These are phyloP conservation scores for Entonaema liquescens DNA, from an alignment of 495 filamentous ascomycete genomes.

Conservation along the genomic window DNA sequence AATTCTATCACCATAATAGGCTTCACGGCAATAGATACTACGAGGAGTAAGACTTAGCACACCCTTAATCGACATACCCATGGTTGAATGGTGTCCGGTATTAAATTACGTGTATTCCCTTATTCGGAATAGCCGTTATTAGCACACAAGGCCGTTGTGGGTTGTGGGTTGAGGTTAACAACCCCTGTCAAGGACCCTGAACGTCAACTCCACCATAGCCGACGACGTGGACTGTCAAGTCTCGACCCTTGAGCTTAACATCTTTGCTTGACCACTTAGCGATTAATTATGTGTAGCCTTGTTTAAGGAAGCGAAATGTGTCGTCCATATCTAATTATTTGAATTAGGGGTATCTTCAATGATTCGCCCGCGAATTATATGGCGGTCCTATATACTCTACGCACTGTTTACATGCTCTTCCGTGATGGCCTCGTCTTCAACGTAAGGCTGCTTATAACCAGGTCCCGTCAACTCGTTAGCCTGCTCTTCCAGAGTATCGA, in stretches of 20 bases:
- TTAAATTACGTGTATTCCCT: neutral
- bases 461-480: neutral
- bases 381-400: neutral
- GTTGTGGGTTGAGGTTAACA: neutral
- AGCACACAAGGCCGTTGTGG: neutral
- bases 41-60: neutral
- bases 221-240: neutral
- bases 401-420: neutral
- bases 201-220: neutral
- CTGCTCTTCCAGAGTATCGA: conserved; percentile 27
- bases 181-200: neutral
- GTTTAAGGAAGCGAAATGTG: neutral
- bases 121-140: neutral
- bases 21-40: neutral
- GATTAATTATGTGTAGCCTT: neutral
- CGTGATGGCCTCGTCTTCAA: conserved; percentile 34
- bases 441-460: conserved; percentile 36
- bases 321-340: neutral
- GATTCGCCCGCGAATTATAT: neutral
- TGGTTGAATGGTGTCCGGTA: neutral
- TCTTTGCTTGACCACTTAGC: neutral
- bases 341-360: neutral
- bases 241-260: neutral
- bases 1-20: neutral
- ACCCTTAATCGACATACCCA: neutral